Conservation (phyloP, 495 filamentous ascomycete species). For the Extremus antarcticus region DNA sequence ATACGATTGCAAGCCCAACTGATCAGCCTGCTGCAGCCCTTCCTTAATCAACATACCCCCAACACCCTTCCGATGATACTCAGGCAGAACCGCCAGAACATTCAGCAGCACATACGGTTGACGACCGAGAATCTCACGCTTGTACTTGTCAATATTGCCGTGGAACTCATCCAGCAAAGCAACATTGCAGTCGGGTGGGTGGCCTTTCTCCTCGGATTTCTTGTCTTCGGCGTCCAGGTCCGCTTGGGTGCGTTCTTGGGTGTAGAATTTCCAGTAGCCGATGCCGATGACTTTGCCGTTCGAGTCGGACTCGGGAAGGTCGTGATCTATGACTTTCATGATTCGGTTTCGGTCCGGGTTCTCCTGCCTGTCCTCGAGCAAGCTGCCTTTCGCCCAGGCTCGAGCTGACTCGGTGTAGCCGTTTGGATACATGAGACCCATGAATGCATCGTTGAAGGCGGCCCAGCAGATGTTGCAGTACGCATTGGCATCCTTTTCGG, state of each 20-base stretch:
- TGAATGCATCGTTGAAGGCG: slow-evolving; percentile 8
- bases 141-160: not conserved
- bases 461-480: slow-evolving; percentile 6
- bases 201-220: not conserved
- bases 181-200: not conserved
- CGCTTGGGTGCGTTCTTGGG: slow-evolving; percentile 8
- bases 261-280: slow-evolving; percentile 11
- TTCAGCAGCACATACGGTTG: slow-evolving; percentile 9
- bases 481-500: slow-evolving; percentile 5
- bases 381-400: not conserved
- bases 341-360: slow-evolving; percentile 6
- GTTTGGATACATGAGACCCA: slow-evolving; percentile 8
- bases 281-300: slow-evolving; percentile 5
- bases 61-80: slow-evolving; percentile 18
- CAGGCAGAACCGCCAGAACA: slow-evolving; percentile 13
- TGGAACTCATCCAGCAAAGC: slow-evolving; percentile 6
- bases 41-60: slow-evolving; percentile 14
- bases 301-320: slow-evolving; percentile 3
- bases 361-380: slow-evolving; percentile 2
- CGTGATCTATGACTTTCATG: slow-evolving; percentile 15
- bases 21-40: slow-evolving; percentile 19
- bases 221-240: slow-evolving; percentile 8
- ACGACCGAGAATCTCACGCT: slow-evolving; percentile 8
- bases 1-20: slow-evolving; percentile 14
- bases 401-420: slow-evolving; percentile 1